phyloP scores from a whole-genome alignment of 2,329 filamentous ascomycete species.

The Botrytis hyacinthi region DNA sequence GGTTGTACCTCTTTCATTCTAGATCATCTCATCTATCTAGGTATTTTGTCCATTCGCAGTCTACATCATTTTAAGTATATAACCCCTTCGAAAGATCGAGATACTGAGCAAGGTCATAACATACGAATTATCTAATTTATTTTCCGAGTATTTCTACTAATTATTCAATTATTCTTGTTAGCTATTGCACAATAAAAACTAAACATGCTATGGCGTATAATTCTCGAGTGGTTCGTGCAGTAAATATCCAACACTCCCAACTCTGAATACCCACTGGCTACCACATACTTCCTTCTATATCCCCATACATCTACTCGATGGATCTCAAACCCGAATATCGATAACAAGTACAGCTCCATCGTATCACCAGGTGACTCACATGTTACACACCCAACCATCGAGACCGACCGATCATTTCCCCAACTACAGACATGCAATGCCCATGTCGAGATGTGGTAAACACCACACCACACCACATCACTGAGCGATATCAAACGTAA shows the following conservation, averaged over 20 bases:
- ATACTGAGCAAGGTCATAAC: not conserved
- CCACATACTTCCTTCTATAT: not conserved
- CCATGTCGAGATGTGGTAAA: not conserved
- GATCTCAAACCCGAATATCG: rapidly evolving
- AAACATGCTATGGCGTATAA: rapidly evolving
- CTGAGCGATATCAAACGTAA: not conserved
- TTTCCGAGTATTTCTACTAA: not conserved
- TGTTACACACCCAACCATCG: not conserved
- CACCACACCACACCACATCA: not conserved
- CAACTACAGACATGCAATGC: not conserved
- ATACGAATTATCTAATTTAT: not conserved
- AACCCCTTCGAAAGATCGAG: not conserved
- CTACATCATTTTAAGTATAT: not conserved
- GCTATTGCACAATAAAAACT: not conserved
- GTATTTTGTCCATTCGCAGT: not conserved
- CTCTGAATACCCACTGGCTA: not conserved
- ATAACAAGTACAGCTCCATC: not conserved
- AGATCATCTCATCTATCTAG: not conserved
- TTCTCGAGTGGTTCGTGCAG: not conserved
- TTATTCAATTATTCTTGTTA: rapidly evolving
- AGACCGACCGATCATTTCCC: not conserved
- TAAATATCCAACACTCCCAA: not conserved
- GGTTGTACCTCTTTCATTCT: not conserved
- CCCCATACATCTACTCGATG: too few species aligned
- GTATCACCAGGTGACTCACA: not conserved